Evolutionary conservation across 2,329 filamentous ascomycete species (phyloP).

Genomic region (Phaeosphaeriaceae sp.): DNA sequence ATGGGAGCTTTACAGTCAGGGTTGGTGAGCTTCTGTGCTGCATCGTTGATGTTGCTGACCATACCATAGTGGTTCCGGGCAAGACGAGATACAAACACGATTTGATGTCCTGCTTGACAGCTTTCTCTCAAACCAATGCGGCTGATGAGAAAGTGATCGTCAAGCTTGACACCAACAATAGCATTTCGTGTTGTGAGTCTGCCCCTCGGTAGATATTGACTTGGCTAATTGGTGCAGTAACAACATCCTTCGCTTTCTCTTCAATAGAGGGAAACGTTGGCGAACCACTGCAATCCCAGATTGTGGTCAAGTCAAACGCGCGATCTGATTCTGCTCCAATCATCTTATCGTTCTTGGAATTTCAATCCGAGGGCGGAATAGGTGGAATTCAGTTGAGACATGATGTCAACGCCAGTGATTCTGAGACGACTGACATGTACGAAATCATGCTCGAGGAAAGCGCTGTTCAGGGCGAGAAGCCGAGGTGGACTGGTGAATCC

Average conservation of each 20-base stretch:
- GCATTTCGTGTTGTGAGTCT: conserved; percentile 59
- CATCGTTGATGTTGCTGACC: conserved; percentile 13
- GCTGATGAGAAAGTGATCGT: conserved; percentile 51
- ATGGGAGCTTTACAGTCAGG: conserved; percentile 61
- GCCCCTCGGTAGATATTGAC: conserved; percentile 35
- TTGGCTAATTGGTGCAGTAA: conserved; percentile 49
- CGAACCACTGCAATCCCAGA: conserved; percentile 63
- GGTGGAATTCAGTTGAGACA: conserved; percentile 43
- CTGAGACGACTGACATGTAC: conserved; percentile 18
- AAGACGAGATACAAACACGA: conserved; percentile 51
- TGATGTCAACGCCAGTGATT: conserved; percentile 12
- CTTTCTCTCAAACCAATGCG: conserved; percentile 41
- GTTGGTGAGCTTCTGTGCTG: conserved; percentile 18
- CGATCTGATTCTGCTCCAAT: conserved; percentile 55
- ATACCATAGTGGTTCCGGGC: conserved; percentile 35
- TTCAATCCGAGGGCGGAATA: conserved; percentile 60
- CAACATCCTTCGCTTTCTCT: conserved; percentile 60
- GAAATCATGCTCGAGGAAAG: conserved; percentile 38
- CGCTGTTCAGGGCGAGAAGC: conserved; percentile 30
- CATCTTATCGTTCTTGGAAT: conserved; percentile 55
- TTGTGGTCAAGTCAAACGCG: conserved; percentile 59
- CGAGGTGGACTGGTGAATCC: conserved; percentile 61
- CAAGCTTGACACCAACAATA: conserved; percentile 56
- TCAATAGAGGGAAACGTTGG: conserved; percentile 65
- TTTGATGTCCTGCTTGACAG: conserved; percentile 55